Conservation (phyloP, 495 filamentous ascomycete species). For the Hypoxylon fragiforme region DNA sequence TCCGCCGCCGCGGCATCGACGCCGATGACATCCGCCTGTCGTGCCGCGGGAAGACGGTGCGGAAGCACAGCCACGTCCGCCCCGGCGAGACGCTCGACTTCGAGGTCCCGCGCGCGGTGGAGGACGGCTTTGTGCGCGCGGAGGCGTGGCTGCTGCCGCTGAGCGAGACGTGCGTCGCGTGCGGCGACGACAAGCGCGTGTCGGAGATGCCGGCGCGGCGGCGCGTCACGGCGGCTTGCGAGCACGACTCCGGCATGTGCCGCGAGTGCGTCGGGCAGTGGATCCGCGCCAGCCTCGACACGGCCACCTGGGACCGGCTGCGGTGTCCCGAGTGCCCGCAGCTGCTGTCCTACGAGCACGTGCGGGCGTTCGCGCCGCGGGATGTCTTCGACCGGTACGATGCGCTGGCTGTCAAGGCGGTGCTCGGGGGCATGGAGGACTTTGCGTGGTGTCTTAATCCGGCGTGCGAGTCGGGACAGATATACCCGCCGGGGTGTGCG, state of each 20-base stretch:
- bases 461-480: conserved; percentile 49
- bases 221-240: conserved; percentile 38
- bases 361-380: conserved; percentile 36
- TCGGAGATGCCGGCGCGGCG: conserved; percentile 38
- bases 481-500: conserved; percentile 39
- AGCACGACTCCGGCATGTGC: conserved; percentile 42
- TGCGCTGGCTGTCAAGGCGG: conserved; percentile 32
- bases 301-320: conserved; percentile 38
- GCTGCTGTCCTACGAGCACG: conserved; percentile 39
- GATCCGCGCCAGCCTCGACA: conserved; percentile 41
- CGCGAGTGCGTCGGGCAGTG: conserved; percentile 42
- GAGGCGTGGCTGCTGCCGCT: conserved; percentile 42
- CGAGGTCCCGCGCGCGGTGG: conserved; percentile 34
- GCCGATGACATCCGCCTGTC: conserved; percentile 32
- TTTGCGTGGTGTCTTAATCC: conserved; percentile 49
- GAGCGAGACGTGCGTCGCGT: conserved; percentile 41
- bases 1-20: conserved; percentile 16
- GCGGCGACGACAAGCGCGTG: conserved; percentile 43
- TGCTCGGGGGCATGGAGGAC: conserved; percentile 39
- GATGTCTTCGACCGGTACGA: conserved; percentile 44
- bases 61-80: conserved; percentile 15
- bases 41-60: conserved; percentile 16
- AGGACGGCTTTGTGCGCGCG: conserved; percentile 35
- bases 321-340: conserved; percentile 47
- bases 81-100: conserved; percentile 40